Percentiles rank a stretch among this genome's conserved stretches.
Evolutionary conservation across 108 stramenopile genomes (phyloP).

Genomic region (Aurantiochytrium sp.): DNA sequence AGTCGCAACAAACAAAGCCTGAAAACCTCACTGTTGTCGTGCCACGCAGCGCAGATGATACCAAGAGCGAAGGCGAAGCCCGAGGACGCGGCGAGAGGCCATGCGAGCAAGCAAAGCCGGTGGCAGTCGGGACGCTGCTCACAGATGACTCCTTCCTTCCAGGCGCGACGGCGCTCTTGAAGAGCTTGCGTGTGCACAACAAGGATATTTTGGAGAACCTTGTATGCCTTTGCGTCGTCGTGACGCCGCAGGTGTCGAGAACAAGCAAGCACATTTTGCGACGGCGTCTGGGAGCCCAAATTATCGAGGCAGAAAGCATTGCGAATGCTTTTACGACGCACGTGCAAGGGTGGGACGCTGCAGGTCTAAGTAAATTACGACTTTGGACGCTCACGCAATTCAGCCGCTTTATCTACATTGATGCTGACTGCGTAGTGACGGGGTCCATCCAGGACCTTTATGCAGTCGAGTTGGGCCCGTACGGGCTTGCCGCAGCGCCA

Average conservation of each 20-base stretch:
- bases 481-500: conserved; percentile 67
- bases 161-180: conserved; percentile 63
- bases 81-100: not conserved
- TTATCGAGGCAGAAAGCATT: conserved; percentile 39
- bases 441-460: conserved; percentile 57
- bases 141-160: conserved; percentile 59
- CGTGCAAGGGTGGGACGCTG: not conserved
- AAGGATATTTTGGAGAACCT: not conserved
- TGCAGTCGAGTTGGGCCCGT: conserved; percentile 42
- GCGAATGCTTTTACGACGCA: not conserved
- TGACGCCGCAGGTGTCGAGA: not conserved
- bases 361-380: conserved; percentile 41
- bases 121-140: conserved; percentile 64
- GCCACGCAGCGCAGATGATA: no score
- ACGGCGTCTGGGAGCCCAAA: conserved; percentile 13
- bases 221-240: not conserved
- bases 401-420: conserved; percentile 67
- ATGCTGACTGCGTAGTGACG: conserved; percentile 64
- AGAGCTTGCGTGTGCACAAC: conserved; percentile 43
- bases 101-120: not conserved
- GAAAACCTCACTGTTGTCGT: no score
- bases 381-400: conserved; percentile 56
- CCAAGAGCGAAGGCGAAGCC: not conserved
- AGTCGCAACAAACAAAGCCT: no score
- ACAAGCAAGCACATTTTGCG: not conserved